Conservation (phyloP, 2,329 filamentous ascomycete species). For the Penicillium sp. region DNA sequence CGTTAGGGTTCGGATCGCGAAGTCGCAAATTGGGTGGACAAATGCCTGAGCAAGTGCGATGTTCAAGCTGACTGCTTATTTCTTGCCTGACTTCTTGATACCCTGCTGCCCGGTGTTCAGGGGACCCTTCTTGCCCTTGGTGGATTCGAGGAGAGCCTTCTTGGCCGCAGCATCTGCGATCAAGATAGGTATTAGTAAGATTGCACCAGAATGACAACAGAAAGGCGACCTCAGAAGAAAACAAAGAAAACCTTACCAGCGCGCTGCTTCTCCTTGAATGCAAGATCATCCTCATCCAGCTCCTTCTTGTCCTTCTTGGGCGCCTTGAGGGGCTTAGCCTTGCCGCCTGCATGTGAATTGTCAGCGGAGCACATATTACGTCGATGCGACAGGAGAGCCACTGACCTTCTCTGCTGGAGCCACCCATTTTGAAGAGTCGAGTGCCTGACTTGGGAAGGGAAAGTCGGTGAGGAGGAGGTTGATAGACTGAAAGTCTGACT, state of each 20-base stretch:
- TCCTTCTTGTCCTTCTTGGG: slow-evolving; percentile 81
- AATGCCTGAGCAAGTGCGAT: neutral
- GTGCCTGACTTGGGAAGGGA: too few relatives aligned
- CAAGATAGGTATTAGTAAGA: neutral
- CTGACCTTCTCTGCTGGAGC: slow-evolving; percentile 60
- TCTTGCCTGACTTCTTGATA: slow-evolving; percentile 98
- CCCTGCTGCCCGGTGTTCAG: slow-evolving; percentile 77
- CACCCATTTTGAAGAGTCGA: slow-evolving; percentile 50
- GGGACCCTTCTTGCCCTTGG: slow-evolving; percentile 74
- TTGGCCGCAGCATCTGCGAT: slow-evolving; percentile 69
- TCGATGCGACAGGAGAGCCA: neutral
- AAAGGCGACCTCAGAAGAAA: neutral
- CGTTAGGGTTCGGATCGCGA: slow-evolving; percentile 11
- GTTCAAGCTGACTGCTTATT: slow-evolving; percentile 49
- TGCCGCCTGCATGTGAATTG: slow-evolving; percentile 56
- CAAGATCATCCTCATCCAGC: slow-evolving; percentile 78
- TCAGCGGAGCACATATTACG: slow-evolving; percentile 12
- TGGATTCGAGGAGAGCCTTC: slow-evolving; percentile 76
- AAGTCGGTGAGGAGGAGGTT: neutral
- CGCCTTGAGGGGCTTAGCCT: slow-evolving; percentile 79
- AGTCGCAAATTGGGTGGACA: neutral
- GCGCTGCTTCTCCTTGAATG: slow-evolving; percentile 74
- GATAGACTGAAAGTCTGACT: slow-evolving; percentile 5
- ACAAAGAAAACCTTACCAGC: slow-evolving; percentile 57
- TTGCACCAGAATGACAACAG: slow-evolving; percentile 4